Conservation (phyloP, 2,329 filamentous ascomycete genomes). For the Thelonectria olida region DNA sequence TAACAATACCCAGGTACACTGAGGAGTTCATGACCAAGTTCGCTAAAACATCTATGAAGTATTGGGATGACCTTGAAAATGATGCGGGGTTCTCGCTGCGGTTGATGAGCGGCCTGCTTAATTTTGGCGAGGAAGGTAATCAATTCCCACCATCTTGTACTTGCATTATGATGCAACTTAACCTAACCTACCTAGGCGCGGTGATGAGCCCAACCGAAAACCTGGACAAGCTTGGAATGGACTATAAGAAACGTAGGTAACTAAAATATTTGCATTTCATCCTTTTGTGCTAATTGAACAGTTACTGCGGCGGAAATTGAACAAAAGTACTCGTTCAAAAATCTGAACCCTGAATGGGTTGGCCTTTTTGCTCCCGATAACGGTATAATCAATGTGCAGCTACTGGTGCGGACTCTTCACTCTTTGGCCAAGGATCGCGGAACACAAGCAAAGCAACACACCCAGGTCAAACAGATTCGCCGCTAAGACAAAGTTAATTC, state of each 20-base stretch:
- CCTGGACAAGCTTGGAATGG: slow-evolving; percentile 1
- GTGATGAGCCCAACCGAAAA: slow-evolving; percentile 3
- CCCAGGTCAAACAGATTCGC: slow-evolving; percentile 5
- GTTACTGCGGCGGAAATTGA: slow-evolving; percentile 8
- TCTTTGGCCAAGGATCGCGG: slow-evolving; percentile 12
- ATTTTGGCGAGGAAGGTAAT: slow-evolving; percentile 2
- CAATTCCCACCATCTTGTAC: background rate
- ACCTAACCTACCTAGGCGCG: background rate
- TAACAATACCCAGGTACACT: slow-evolving; percentile 11
- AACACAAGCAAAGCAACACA: slow-evolving; percentile 11
- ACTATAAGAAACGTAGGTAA: slow-evolving; percentile 4
- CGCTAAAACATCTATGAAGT: slow-evolving; percentile 7
- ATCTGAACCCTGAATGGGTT: slow-evolving; percentile 1
- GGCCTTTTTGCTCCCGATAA: slow-evolving; percentile 15
- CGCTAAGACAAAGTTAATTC: background rate
- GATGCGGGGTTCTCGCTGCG: slow-evolving; percentile 14
- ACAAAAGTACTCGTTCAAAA: slow-evolving; percentile 6
- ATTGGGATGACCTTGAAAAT: slow-evolving; percentile 16
- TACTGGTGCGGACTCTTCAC: slow-evolving; percentile 2
- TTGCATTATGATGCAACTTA: background rate
- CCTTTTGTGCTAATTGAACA: background rate
- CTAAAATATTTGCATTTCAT: background rate
- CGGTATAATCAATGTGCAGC: slow-evolving; percentile 18
- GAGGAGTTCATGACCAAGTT: slow-evolving; percentile 18
- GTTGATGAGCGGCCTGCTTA: slow-evolving; percentile 28